Base-by-base conservation (phyloP, 257 asterid genomes). In the Nemophila menziesii region DNA sequence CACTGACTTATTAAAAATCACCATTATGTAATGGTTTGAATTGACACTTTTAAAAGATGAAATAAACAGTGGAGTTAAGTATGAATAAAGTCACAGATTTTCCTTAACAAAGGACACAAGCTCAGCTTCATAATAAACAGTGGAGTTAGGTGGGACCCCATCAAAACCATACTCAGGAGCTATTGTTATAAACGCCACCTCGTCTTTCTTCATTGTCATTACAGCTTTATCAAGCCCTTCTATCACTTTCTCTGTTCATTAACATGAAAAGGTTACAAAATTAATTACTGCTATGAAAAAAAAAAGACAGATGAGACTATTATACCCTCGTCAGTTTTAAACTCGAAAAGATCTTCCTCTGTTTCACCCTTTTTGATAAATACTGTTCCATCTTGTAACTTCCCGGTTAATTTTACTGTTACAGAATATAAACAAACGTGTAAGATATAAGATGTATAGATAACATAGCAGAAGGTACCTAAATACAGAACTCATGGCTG, bases 181-280 rank as follows among this genome's bases (percentile, higher is more conserved):
- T 11, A 78, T 66, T 8, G 46, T 66, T 16, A 78, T 10, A 20
- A 51, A 51, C 38, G 89, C 67, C 8, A 60, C 40, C 52, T 78
- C 89, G 0, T 78, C 84, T 24, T 68, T 74, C 60, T 74, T 78
- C 89, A 74, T 71, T 26, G 74, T 68, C 62, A 62, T 71, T 34
- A 71, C 53, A 7, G 70, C 76, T 49, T 61, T 60, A 29, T 78
- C 89, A 15, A 78, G 73, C 15, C 84, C 84, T 47, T 71, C 70
- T 5, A 75, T 57, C 13, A 75, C 92, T 65, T 66, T 63, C 14
- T 79, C 85, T 77, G 49, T n/a, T n/a, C 2, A 44, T 9, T 1
- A 13, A 24, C 20, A 27, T 19, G 21, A 36, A 14, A 14, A 16
- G 17, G 20, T 7, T 23, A 5, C 38, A 14, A 13, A 20, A 20